Evolutionary conservation across 768 basidiomycete genomes (phyloP), one percentile per base, ranked within the genome.

Genomic region (Lactarius pseudohatsudake): DNA sequence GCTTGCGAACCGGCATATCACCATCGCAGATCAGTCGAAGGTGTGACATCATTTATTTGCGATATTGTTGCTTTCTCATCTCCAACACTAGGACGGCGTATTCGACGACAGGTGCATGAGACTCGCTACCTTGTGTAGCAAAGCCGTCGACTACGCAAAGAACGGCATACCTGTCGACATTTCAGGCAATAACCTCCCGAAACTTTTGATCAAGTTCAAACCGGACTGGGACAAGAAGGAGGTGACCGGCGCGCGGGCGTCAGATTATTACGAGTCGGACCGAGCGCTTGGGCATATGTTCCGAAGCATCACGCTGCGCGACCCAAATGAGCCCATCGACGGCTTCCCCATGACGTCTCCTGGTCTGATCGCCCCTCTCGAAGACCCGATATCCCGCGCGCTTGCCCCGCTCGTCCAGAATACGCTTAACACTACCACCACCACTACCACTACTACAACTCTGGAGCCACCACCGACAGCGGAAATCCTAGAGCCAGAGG

Each of bases 101-200:
- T 77, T 76, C 30, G 88, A 93, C 69, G 71, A 74, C 0, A 72
- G 77, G 56, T 93, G 92, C 73, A 66, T 83, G 41, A 74, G 69
- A 50, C 77, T 94, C 4, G 90, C 91, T 3, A 76, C 78, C 59
- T 74, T 90, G 18, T 92, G 88, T 64, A 80, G 75, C 66, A 72
- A 84, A 79, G 91, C 91, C 0, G 91, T 93, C 6, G 91, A 92
- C 72, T 93, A 90, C 73, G 86, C 89, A 0, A 93, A 93, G 76
- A 86, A 88, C 68, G 91, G 90, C 11, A 83, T 83, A 43, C 82
- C 85, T 2, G 87, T 91, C 32, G 77, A 86, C 59, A 77, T 88
- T 32, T 76, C 78, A 30, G 26, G n/a, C 22, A 66, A 69, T 53
- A 67, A 70, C 15, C 70, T 90, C 36, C 90, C 91, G 4, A 74